Evolutionary conservation across 2,329 filamentous ascomycete genomes (phyloP), one percentile per base, ranked within the genome.

Genomic region (Cercospora zeina): DNA sequence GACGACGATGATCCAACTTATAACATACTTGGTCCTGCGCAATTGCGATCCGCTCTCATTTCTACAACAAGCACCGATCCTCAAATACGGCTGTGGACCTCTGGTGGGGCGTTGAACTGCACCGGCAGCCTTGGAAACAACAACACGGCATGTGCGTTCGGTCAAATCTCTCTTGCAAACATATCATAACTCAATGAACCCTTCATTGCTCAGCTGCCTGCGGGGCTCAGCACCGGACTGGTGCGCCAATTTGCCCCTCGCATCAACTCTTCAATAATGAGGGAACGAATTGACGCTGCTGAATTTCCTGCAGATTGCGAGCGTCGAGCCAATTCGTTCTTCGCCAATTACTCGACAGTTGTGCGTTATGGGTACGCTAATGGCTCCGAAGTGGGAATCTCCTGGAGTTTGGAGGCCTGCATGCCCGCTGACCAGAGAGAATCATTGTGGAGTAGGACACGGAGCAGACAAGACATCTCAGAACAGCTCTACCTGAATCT

Each of bases 1-100:
- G 42, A 47, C 4, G 19, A 47, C 2, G 42, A 47, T 7, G 42
- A 0, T 13, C 13, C 42, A 47, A 2, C 21, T 14, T 27, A 27
- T 10, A 47, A 14, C 3, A 16, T 21, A 47, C 42, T 47, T 47
- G 21, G 16, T 11, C 42, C 42, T 1, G 42, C 19, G 13, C 16
- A 47, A 13, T 24, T 47, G 21, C 42, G 42, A n/a, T 47, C 42
- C 19, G 42, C 42, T 47, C 42, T 47, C 4, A 47, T 19, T 16
- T 47, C 42, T 24, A 47, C 42, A 27, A 47, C 42, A 47, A 47
- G 42, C 21, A 47, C 19, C 16, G 42, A 47, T 47, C 42, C 42
- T 19, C 42, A 47, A 24, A 47, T 19, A 9, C 19, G 42, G 16
- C 5, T 47, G 19, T 47, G 42, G 42, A 47, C 42, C 21, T 16